Evolutionary conservation across 2,329 filamentous ascomycete genomes (phyloP), one percentile per base, ranked within the genome.

Genomic region (Fusarium tupiense): DNA sequence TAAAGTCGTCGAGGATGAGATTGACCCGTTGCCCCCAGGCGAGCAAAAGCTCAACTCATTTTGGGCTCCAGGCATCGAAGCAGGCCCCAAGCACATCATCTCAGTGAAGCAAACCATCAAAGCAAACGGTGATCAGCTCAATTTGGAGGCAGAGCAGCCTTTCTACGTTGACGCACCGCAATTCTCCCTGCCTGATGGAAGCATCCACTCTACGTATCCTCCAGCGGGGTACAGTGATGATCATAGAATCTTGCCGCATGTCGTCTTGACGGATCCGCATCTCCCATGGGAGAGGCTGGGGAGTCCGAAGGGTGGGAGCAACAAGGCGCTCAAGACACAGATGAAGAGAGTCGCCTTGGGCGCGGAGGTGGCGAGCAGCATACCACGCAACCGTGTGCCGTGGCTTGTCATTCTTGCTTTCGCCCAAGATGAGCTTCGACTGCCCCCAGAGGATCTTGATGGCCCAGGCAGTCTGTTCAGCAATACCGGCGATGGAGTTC

Each of bases 251-350:
- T 71, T 87, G 7, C 86, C 86, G 3, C 85, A 87, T 71, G 71
- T 87, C 1, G 83, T 87, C 9, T 77, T 87, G 26, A 84, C 72
- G 3, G 84, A 87, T 66, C 82, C 84, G 0, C 79, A 82, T 61
- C 68, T 86, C 4, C 85, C 85, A 0, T 87, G 86, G 86, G 83
- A 85, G 70, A 67, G 84, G 2, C 22, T 72, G 1, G 80, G 69
- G 2, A 81, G 75, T 24, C 64, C 63, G 2, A 69, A 41, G 3
- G 47, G n/a, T 17, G 59, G 59, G 50, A 50, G 6, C 20, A 60
- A 50, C 60, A 63, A 31, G 57, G 49, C 29, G 1, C 50, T 57
- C 22, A 56, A 56, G 2, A 2, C 49, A 0, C 31, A 62, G 24
- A 62, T 57, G 60, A 58, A 41, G 2, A 64, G 52, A 11, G 24